Conservation (phyloP, 2,329 filamentous ascomycete species). For the Saccharata proteae region DNA sequence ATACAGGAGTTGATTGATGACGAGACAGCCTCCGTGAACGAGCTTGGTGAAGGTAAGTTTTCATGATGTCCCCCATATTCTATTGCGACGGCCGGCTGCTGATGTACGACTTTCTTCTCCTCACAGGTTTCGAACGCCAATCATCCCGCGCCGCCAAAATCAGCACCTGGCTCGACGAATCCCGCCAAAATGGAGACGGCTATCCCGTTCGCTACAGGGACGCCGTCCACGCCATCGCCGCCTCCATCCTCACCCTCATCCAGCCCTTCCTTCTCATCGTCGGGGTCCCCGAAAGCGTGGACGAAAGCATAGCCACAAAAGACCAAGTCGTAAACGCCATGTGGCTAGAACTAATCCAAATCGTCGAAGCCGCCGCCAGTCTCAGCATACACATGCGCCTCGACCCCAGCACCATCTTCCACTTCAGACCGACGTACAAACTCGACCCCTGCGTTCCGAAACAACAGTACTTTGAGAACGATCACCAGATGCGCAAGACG, state of each 20-base stretch:
- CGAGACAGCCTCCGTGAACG: background rate
- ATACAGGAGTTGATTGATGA: background rate
- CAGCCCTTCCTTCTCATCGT: too few species aligned
- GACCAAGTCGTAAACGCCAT: background rate
- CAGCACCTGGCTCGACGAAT: background rate
- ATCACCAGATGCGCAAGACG: background rate
- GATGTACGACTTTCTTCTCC: background rate
- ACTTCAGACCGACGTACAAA: background rate
- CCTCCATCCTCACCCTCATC: conserved; percentile 2
- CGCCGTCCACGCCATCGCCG: background rate
- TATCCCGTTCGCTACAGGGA: background rate
- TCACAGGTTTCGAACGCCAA: conserved; percentile 4
- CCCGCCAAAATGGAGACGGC: background rate
- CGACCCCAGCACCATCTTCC: conserved; percentile 2
- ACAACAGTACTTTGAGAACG: conserved; percentile 1
- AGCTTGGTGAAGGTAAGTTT: conserved; percentile 4
- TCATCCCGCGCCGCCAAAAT: background rate
- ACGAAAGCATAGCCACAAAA: background rate
- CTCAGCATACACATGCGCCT: conserved; percentile 4
- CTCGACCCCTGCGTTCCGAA: too few species aligned
- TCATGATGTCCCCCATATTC: background rate
- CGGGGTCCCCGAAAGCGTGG: background rate
- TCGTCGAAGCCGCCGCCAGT: conserved; percentile 1
- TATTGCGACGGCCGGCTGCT: too few species aligned
- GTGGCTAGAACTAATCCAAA: background rate